phyloP scores from a whole-genome alignment of 352 stramenopile species.

The Thalassiosira oceanica region DNA sequence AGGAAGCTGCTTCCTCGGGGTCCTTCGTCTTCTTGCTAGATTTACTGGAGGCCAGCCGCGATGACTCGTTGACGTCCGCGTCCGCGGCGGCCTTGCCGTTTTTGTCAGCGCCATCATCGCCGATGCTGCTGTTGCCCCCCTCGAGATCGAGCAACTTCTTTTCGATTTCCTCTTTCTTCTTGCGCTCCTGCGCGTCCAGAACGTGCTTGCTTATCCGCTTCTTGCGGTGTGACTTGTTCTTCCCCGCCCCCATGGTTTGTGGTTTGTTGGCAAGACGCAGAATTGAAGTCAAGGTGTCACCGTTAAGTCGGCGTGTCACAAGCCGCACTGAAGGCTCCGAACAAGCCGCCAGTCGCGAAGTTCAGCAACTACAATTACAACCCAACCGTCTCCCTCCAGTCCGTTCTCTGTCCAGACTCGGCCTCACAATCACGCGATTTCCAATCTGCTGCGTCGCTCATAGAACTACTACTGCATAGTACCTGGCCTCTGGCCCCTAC shows the following conservation, averaged over 20 bases:
- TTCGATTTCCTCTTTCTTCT: conserved; percentile 24
- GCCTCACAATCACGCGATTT: too few relatives aligned
- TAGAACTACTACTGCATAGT: too few relatives aligned
- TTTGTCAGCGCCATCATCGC: not conserved
- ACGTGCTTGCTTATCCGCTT: conserved; percentile 74
- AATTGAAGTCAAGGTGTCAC: too few relatives aligned
- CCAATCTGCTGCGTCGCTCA: too few relatives aligned
- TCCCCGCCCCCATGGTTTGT: conserved; percentile 49
- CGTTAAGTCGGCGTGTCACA: too few relatives aligned
- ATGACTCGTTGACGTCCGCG: not conserved
- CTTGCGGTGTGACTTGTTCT: conserved; percentile 56
- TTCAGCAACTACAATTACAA: too few relatives aligned
- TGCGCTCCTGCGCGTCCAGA: conserved; percentile 39
- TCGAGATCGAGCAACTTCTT: conserved; percentile 12
- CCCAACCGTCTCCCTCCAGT: too few relatives aligned
- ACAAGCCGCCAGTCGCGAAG: too few relatives aligned
- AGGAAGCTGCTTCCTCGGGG: conserved; percentile 51
- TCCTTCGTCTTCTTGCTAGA: conserved; percentile 46
- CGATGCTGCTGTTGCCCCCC: not conserved
- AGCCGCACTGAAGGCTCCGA: too few relatives aligned
- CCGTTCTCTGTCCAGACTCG: too few relatives aligned
- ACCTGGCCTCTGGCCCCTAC: too few relatives aligned
- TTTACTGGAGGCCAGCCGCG: not conserved
- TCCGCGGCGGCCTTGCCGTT: not conserved
- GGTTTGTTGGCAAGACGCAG: too few relatives aligned